These are phyloP conservation scores for Macrolepiota fuliginosa DNA, from an alignment of 768 basidiomycete genomes.

Conservation along the genomic window DNA sequence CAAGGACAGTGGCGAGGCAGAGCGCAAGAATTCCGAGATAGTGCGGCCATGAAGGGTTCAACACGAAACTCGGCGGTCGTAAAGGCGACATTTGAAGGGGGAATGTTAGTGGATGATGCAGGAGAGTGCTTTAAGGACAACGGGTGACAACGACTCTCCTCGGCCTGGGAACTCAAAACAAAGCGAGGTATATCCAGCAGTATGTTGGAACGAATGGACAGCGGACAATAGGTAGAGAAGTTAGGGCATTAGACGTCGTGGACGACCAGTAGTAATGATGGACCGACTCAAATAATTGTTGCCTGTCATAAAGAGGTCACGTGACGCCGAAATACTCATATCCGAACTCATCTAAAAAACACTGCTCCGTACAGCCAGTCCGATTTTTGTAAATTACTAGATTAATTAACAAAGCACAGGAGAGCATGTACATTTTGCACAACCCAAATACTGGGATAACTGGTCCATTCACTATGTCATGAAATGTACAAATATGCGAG, in stretches of 20 bases:
- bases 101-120: not conserved
- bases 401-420: not conserved
- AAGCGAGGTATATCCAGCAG: not conserved
- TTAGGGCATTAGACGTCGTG: constrained; percentile 2
- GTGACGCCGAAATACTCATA: not conserved
- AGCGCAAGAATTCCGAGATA: constrained; percentile 39
- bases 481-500: not conserved
- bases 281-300: not conserved
- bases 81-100: constrained; percentile 18
- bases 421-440: not conserved
- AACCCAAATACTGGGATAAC: not conserved
- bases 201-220: constrained; percentile 5
- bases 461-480: not conserved
- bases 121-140: not conserved
- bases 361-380: not conserved
- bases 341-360: not conserved
- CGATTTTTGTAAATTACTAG: not conserved
- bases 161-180: not conserved
- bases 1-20: constrained; percentile 38
- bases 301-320: not conserved
- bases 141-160: not conserved
- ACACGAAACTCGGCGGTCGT: constrained; percentile 21
- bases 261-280: not conserved
- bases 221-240: not conserved
- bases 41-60: constrained; percentile 52